Evolutionary conservation across 2,329 filamentous ascomycete genomes (phyloP).

Genomic region (Colletotrichum truncatum): DNA sequence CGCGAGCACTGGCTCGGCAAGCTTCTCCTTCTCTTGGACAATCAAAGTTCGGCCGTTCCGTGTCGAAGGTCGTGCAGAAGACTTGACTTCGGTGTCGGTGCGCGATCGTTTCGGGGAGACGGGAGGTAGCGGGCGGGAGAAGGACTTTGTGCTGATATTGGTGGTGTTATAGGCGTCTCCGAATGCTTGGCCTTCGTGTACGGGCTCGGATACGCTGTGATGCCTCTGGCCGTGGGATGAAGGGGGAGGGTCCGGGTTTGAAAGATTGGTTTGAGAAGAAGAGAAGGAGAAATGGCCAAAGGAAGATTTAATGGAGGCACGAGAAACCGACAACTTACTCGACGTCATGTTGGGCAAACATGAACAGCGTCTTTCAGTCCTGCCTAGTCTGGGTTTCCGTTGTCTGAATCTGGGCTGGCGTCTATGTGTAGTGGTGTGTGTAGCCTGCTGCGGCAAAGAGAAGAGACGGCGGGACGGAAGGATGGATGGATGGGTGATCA

Average conservation of each 20-base stretch:
- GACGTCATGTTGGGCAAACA: slow-evolving; percentile 53
- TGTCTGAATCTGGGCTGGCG: slow-evolving; percentile 23
- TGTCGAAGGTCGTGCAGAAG: neutral
- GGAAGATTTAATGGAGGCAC: slow-evolving; percentile 45
- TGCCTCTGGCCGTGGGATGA: slow-evolving; percentile 27
- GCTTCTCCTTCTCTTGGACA: slow-evolving; percentile 20
- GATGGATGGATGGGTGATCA: neutral
- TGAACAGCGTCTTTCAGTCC: slow-evolving; percentile 26
- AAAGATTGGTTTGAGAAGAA: slow-evolving; percentile 32
- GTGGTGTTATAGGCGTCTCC: slow-evolving; percentile 8
- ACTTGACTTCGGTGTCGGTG: slow-evolving; percentile 16
- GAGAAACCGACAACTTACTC: slow-evolving; percentile 49
- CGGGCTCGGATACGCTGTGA: slow-evolving; percentile 28
- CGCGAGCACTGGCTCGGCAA: slow-evolving; percentile 30
- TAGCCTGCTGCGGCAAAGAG: slow-evolving; percentile 12
- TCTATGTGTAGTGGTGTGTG: too few species aligned
- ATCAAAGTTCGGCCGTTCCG: neutral
- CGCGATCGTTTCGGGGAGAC: slow-evolving; percentile 27
- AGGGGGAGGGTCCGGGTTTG: slow-evolving; percentile 9
- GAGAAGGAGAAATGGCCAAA: slow-evolving; percentile 46
- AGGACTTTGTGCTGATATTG: neutral
- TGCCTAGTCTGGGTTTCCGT: slow-evolving; percentile 16
- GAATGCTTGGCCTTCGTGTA: slow-evolving; percentile 6
- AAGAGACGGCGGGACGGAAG: neutral
- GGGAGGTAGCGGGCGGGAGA: slow-evolving; percentile 14